phyloP scores from a whole-genome alignment of 768 basidiomycete species.

The Boletellus ananas region DNA sequence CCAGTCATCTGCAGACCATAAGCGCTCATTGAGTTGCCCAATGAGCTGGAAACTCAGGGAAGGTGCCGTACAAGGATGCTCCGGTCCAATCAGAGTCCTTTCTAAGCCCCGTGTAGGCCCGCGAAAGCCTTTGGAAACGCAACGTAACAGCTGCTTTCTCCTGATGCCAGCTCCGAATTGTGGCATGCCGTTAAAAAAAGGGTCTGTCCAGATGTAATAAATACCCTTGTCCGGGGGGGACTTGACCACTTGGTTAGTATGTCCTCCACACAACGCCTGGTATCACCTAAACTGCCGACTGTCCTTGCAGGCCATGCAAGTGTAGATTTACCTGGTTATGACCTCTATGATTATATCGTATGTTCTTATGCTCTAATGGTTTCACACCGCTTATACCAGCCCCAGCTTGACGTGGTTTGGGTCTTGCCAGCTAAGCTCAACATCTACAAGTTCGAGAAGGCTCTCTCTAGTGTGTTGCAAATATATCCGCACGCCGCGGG shows the following conservation, averaged over 20 bases:
- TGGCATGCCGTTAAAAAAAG: no score
- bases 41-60: no score
- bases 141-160: no score
- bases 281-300: conserved; percentile 19
- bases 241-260: conserved; percentile 3
- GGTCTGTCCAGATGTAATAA: no score
- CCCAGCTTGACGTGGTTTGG: conserved; percentile 18
- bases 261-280: conserved; percentile 14
- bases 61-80: no score
- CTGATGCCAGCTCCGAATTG: no score
- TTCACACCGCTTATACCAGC: conserved; percentile 1
- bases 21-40: no score
- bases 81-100: no score
- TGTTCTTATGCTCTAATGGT: background rate
- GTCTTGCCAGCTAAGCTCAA: conserved; percentile 14
- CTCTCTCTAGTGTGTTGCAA: conserved; percentile 21
- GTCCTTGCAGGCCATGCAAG: conserved; percentile 2
- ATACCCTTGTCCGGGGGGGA: no score
- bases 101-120: no score
- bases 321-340: conserved; percentile 23
- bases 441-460: conserved; percentile 18
- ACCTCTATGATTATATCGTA: conserved; percentile 20
- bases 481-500: conserved; percentile 27
- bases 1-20: no score
- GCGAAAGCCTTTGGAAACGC: no score